Evolutionary conservation across 768 basidiomycete species (phyloP).

Genomic region (Termitomyces sp.): DNA sequence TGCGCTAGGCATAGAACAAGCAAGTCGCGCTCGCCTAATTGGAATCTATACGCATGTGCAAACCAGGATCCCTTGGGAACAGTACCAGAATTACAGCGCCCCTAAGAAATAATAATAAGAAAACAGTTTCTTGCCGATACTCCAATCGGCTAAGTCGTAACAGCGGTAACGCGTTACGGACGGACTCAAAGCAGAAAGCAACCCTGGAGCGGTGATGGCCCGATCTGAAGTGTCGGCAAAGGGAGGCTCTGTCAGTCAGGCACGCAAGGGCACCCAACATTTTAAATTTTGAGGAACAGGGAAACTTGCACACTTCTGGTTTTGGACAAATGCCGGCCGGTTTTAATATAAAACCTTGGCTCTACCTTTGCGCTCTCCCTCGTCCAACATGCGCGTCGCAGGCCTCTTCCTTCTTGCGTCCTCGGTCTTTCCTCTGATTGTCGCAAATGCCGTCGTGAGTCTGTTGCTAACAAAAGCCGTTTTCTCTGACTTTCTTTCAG

Average conservation of each 20-base stretch:
- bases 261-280: slow-evolving; percentile 9
- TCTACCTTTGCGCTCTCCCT: slow-evolving; percentile 14
- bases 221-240: slow-evolving; percentile 4
- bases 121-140: background rate
- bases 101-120: background rate
- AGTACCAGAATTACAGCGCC: background rate
- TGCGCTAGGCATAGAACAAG: background rate
- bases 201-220: background rate
- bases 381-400: slow-evolving; percentile 25
- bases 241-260: slow-evolving; percentile 14
- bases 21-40: background rate
- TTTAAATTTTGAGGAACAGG: slow-evolving; percentile 10
- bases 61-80: background rate
- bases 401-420: slow-evolving; percentile 19
- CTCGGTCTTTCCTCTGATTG: slow-evolving; percentile 19
- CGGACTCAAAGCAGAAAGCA: background rate
- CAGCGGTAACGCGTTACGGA: background rate
- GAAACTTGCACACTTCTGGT: slow-evolving; percentile 20
- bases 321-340: slow-evolving; percentile 16
- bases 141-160: background rate
- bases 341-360: slow-evolving; percentile 15
- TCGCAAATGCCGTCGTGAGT: slow-evolving; percentile 24
- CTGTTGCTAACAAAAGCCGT: background rate
- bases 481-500: slow-evolving; percentile 7
- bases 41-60: background rate